Base-by-base conservation (phyloP, 192 early-diverging fungal species). In the Lobulomyces angularis region DNA sequence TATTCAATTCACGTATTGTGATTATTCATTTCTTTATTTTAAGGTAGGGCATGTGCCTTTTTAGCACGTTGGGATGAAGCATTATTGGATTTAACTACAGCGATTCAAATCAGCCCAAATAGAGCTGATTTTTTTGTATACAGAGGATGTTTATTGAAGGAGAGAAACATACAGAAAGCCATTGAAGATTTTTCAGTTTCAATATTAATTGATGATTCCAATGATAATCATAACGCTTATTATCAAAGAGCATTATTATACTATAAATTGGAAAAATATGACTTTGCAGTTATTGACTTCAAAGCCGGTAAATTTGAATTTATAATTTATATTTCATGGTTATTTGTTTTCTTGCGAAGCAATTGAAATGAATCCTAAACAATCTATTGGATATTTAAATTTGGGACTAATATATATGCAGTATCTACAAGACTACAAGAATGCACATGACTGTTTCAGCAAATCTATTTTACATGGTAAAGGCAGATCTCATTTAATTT, bases 131-230 rank as follows among this genome's bases (percentile, higher is more conserved):
- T 50, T 3, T 74, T 54, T 42, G 64, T 63, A 42, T 60, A 66
- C 33, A 37, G 71, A 4, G 71, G 61, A 3, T 66, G 63, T 37
- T 49, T 74, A 5, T 30, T 69, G 8, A 44, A 66, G 8, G 58
- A 61, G 9, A 35, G 61, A 11, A 60, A 69, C 28, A 50, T 51
- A 11, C 17, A 37, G 18, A 51, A 52, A 29, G 66, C 71, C 3
- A 66, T 74, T 37, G 59, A 74, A 28, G 64, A 74, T 40, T 57
- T 67, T 8, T 63, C 59, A 21, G 33, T 74, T 3, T 54, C 56
- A 2, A 39, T 74, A 4, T 44, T 74, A 14, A 41, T 74, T 19
- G 65, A 74, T 37, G 58, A 62, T 30, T 44, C 48, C 5, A 35
- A 37, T 8, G 30, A 34, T 8, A 66, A 55, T 35, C 25, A 41